Evolutionary conservation across 257 asterid species (phyloP).

Genomic region (Agastache rugosa): DNA sequence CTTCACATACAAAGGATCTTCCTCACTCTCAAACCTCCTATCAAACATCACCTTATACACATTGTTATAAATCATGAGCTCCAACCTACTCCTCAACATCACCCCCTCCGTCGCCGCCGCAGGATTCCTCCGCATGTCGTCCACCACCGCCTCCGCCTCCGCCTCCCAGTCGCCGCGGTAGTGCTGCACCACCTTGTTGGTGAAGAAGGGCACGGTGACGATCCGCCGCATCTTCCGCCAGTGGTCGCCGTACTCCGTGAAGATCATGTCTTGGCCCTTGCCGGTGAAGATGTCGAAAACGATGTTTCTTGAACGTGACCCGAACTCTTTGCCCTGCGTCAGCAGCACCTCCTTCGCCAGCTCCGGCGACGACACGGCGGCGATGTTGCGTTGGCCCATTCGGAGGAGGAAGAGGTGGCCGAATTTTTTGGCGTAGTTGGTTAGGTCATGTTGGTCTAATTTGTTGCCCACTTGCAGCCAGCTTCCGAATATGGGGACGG

Average conservation of each 20-base stretch:
- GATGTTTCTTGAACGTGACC: conserved; percentile 70
- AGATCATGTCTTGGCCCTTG: conserved; percentile 78
- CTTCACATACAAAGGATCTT: conserved; percentile 67
- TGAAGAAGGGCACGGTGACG: conserved; percentile 75
- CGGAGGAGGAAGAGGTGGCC: conserved; percentile 60
- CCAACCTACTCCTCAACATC: conserved; percentile 64
- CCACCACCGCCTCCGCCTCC: conserved; percentile 62
- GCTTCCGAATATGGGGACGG: conserved; percentile 69
- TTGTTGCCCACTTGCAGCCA: conserved; percentile 76
- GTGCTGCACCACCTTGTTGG: conserved; percentile 76
- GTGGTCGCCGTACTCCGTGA: conserved; percentile 77
- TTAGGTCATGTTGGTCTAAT: conserved; percentile 62
- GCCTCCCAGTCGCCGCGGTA: conserved; percentile 67
- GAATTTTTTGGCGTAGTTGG: conserved; percentile 55
- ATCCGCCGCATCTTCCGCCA: conserved; percentile 81
- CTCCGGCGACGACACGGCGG: conserved; percentile 69
- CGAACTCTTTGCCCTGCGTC: conserved; percentile 76
- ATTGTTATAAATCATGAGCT: conserved; percentile 76
- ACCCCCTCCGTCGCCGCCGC: conserved; percentile 57
- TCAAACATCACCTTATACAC: conserved; percentile 76
- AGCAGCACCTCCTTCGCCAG: conserved; percentile 69
- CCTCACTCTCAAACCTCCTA: conserved; percentile 62
- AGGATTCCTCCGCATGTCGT: conserved; percentile 55
- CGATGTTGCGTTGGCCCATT: conserved; percentile 70
- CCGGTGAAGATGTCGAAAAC: conserved; percentile 82